Conservation (phyloP, 495 filamentous ascomycete species). For the Podospora sp. region DNA sequence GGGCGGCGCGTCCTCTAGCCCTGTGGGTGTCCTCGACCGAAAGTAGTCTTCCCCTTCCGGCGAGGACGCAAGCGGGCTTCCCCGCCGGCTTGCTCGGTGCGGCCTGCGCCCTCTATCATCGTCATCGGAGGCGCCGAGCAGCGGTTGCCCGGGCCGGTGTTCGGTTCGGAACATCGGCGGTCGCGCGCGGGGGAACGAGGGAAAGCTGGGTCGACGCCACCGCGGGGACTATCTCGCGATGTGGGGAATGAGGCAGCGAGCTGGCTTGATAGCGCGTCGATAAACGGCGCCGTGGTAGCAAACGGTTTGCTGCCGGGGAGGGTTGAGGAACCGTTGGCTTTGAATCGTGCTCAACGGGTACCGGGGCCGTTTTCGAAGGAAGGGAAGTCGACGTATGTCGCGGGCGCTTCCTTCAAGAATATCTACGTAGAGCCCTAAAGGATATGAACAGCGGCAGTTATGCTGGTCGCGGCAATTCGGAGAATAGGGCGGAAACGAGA, state of each 20-base stretch:
- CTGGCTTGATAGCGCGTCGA: background rate
- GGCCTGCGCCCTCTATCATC: constrained; percentile 20
- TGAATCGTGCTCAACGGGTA: background rate
- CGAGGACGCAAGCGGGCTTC: constrained; percentile 6
- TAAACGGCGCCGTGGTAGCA: background rate
- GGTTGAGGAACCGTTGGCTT: background rate
- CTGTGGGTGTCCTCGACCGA: background rate
- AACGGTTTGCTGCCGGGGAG: background rate
- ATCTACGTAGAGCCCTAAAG: background rate
- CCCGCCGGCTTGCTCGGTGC: constrained; percentile 17
- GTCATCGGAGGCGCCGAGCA: constrained; percentile 19
- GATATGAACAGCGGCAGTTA: background rate
- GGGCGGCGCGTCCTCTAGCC: constrained; percentile 1
- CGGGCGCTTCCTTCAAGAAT: background rate
- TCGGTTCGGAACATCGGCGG: constrained; percentile 26
- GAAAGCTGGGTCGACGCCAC: background rate
- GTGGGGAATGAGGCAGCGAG: background rate
- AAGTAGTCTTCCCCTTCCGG: constrained; percentile 5
- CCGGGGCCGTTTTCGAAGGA: background rate
- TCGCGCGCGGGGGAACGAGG: background rate
- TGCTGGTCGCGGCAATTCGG: background rate
- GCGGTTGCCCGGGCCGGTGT: constrained; percentile 18
- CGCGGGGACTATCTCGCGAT: background rate
- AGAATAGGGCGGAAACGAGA: background rate
- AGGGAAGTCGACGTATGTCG: background rate